Evolutionary conservation across 2,329 filamentous ascomycete genomes (phyloP), one percentile per base, ranked within the genome.

Genomic region (Bipolaris victoriae): DNA sequence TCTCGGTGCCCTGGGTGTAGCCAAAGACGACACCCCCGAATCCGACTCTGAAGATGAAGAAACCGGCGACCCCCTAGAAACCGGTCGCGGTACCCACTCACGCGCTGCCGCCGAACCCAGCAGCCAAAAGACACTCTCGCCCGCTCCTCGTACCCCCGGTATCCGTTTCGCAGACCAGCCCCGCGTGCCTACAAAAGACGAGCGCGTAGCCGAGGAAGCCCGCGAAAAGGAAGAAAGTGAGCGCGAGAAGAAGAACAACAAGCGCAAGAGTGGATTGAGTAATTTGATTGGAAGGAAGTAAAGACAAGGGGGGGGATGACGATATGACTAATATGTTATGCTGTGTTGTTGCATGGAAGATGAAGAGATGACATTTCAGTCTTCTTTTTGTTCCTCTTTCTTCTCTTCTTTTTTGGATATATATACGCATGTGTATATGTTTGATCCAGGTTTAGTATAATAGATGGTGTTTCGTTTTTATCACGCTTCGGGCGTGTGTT

Each of bases 1-100:
- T 66, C 86, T 92, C 66, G 90, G 90, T 1, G 91, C 90, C 1
- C 78, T 94, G 1, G 90, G 90, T 9, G 80, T 90, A 22, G 65
- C 65, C 22, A 60, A 66, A 11, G 67, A 71, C 22, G 59, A 70
- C 6, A 58, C 65, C 1, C 64, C 68, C 3, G 70, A 70, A 20
- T 72, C 70, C 0, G 72, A 74, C 9, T 71, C 67, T 7, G 73
- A 76, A 18, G 68, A 66, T 16, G 73, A 76, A 49, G 72, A 74
- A 53, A 66, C 52, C 16, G 73, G 73, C 13, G 72, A 75, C 49
- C 73, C 72, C 16, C 63, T 74, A 20, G 71, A 71, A 52, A 76
- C 71, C 11, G 72, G 73, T 13, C 70, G 74, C 16, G 71, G 73
- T 5, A 73, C 71, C 16, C 64, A 72, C 10, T 52, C 47, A 6